Evolutionary conservation across 306 rosid genomes (phyloP), one percentile per base, ranked within the genome.

Genomic region (Rosa persica): DNA sequence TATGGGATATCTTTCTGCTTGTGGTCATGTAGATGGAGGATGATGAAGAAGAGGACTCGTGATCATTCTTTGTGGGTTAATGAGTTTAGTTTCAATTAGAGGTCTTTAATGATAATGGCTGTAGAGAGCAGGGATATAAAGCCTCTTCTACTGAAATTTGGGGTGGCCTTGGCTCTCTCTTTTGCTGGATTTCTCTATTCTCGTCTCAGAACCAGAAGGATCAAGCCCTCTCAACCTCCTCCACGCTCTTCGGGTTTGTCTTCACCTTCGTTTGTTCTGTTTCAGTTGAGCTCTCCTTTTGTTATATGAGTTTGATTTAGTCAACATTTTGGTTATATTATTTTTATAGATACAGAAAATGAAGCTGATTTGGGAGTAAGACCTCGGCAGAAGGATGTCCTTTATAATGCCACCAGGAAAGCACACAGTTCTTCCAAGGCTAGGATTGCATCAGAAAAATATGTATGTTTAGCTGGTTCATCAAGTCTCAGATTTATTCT

Each of bases 131-230:
- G 62, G 70, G 87, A 90, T 49, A 76, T 87, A 65, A 90, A 87
- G 84, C 97, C 90, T 70, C 13, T 82, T 66, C 48, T 95, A 42
- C 23, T 92, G 65, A 90, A 91, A 72, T 54, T 90, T 81, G 98
- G 96, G 66, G 72, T 92, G 81, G 95, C 89, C 78, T 79, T 95
- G 57, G 93, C 89, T 68, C 60, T 94, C 76, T 89, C 97, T 20
- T 86, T 94, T 76, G 98, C 97, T 75, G 92, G 97, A 46, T 87
- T 87, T 74, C 42, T 91, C 67, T 87, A 30, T 51, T 85, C 93
- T 78, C 92, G 89, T 77, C 23, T 83, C 76, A 84, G 81, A 91
- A 73, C 34, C 57, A 80, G 79, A 84, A 85, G 81, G 67, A 78
- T 69, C 83, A 87, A 78, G 48, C 81, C 82, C 48, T 76, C 88